Evolutionary conservation across 768 basidiomycete genomes (phyloP).

Genomic region (Lactarius hatsudake): DNA sequence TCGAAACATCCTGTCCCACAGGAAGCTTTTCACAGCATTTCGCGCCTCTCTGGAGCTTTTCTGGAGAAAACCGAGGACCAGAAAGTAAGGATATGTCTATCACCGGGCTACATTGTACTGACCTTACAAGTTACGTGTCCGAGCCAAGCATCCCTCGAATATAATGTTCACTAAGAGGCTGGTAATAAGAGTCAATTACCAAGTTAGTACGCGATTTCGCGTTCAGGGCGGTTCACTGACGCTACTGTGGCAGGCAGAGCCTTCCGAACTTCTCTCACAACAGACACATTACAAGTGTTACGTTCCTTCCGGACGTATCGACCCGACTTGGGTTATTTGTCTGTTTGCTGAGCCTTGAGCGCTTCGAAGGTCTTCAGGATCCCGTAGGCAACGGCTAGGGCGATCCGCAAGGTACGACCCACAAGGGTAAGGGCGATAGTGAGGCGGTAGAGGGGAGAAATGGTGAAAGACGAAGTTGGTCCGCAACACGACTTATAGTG

Average conservation of each 20-base stretch:
- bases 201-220: slow-evolving; percentile 31
- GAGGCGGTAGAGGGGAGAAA: too few relatives aligned
- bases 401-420: too few relatives aligned
- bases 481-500: too few relatives aligned
- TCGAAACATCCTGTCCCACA: slow-evolving; percentile 40
- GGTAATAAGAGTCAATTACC: slow-evolving; percentile 48
- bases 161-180: slow-evolving; percentile 50
- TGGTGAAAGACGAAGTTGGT: too few relatives aligned
- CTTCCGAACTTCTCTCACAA: slow-evolving; percentile 18
- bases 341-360: too few relatives aligned
- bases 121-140: slow-evolving; percentile 50
- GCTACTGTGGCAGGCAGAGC: slow-evolving; percentile 20
- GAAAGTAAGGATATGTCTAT: slow-evolving; percentile 43
- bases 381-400: too few relatives aligned
- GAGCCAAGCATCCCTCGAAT: slow-evolving; percentile 44
- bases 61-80: slow-evolving; percentile 47
- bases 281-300: not conserved
- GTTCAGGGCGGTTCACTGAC: not conserved
- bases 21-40: slow-evolving; percentile 59
- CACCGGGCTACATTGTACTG: not conserved
- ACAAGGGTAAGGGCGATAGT: too few relatives aligned
- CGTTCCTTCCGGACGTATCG: too few relatives aligned
- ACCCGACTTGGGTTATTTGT: too few relatives aligned
- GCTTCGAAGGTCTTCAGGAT: too few relatives aligned
- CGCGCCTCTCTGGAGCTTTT: slow-evolving; percentile 64